Base-by-base conservation (phyloP, 805 yeast species). In the Sugiyamaella qingdaonensis region DNA sequence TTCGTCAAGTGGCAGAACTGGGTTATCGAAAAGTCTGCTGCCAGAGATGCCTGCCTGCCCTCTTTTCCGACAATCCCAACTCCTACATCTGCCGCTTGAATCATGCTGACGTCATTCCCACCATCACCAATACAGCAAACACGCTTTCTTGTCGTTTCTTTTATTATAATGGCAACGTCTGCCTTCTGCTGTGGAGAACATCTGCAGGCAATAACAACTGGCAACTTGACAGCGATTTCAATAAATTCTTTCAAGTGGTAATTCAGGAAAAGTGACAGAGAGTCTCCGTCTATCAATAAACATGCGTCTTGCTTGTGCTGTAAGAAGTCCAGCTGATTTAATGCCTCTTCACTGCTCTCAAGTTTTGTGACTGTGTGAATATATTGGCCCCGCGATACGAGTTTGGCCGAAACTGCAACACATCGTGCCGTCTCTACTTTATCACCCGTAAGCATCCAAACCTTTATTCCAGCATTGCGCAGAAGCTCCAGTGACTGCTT, bases 371-470 rank as follows among this genome's bases (percentile, higher is more conserved):
- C 78, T 1, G 90, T 84, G 65, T 91, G 96, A 21, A 94, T 90
- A 61, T 85, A 86, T 70, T 94, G 99, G 2, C 99, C 99, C 59
- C 98, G 80, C 1, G 95, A 78, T 29, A 94, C 92, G 49, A 94
- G 78, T 64, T 91, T 85, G 32, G 97, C 94, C 68, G 96, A 88
- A n/a, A 95, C 87, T 18, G 97, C 90, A 37, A 94, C 97, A 77
- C 99, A 94, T 55, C 90, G 82, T 1, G 99, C 99, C 0, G 99
- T 94, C 71, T 94, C 99, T 5, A 94, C 98, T 68, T 94, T 94
- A 68, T 94, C 99, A 60, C 99, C 99, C 0, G 99, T 94, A 46
- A 94, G 74, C 99, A 94, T 95, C 99, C 99, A 94, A 49, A 94
- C 94, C 63, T 91, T 91, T 52, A 95, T 82, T 2, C 98, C 99